Base-by-base conservation (phyloP, 495 filamentous ascomycete genomes). In the Aspergillus heteromorphus region DNA sequence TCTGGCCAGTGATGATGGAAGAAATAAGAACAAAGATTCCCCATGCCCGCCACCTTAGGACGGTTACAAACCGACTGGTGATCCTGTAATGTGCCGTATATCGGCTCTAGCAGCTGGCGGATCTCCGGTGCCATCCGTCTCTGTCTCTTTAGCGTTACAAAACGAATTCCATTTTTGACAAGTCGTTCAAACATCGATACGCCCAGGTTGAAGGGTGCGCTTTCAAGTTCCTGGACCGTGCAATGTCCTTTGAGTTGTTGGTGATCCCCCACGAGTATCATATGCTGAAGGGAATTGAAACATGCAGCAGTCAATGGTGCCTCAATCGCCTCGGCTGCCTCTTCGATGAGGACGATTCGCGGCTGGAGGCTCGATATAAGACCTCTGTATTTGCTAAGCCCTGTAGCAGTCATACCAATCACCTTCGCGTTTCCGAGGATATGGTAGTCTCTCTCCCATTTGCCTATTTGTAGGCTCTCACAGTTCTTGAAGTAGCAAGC, bases 351-450 rank as follows among this genome's bases (percentile, higher is more conserved):
- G 1, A 89, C 68, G 4, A 85, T 71, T 40, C 70, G 80, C 0
- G 93, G 91, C 25, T 81, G 73, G 16, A 95, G 55, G 20, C 82
- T 83, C 11, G 87, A 80, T 19, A 97, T 69, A 0, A 95, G 72
- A 2, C 73, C 83, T 16, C 92, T 82, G 57, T 93, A 92, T 60
- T 97, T 97, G 63, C 84, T 89, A n/a, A 97, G 65, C 4, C 93
- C 93, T 0, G 92, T 91, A 0, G 84, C 87, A 6, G 88, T 92
- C 76, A 88, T 80, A 8, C 87, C 88, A 48, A 92, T 72, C 1
- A 91, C 53, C 58, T 82, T 87, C 7, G 79, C 71, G 4, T 72
- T 57, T 43, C 70, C 63, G 3, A 88, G 67, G 20, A 81, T 64
- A 9, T 65, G 58, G 47, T 70, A 56, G 61, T 87, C 73, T 54